A percentile compares a stretch with the other conserved stretches of the same genome.
Evolutionary conservation across 495 filamentous ascomycete genomes (phyloP).

Genomic region (Talaromyces borbonicus): DNA sequence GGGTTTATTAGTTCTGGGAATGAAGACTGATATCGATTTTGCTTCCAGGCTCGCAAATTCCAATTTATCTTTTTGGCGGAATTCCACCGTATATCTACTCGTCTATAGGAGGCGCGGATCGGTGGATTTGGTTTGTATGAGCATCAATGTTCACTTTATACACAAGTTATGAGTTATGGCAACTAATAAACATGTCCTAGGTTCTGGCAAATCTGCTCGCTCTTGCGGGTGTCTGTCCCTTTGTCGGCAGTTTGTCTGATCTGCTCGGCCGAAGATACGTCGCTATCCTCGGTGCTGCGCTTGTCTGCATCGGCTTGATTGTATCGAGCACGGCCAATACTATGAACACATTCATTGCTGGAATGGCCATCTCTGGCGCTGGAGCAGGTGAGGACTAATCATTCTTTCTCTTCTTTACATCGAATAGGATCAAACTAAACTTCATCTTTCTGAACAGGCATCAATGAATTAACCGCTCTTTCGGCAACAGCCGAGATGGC

Average conservation of each 20-base stretch:
- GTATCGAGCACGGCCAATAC: slow-evolving; percentile 50
- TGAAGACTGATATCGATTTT: slow-evolving; percentile 1
- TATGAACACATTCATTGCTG: slow-evolving; percentile 67
- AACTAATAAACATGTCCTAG: slow-evolving; percentile 11
- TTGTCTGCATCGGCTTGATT: slow-evolving; percentile 58
- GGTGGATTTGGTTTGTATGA: slow-evolving; percentile 63
- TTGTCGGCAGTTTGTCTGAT: slow-evolving; percentile 63
- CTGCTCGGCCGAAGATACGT: slow-evolving; percentile 58
- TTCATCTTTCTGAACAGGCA: slow-evolving; percentile 20
- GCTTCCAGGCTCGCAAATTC: slow-evolving; percentile 6
- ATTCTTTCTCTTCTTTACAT: neutral
- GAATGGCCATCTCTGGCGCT: slow-evolving; percentile 52
- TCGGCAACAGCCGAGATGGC: slow-evolving; percentile 61
- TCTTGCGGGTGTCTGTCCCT: slow-evolving; percentile 59
- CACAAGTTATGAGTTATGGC: neutral
- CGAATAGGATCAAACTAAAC: neutral
- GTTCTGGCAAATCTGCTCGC: slow-evolving; percentile 57
- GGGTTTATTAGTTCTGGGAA: neutral
- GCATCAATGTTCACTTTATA: neutral
- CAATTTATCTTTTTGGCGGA: slow-evolving; percentile 27
- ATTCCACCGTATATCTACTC: slow-evolving; percentile 56
- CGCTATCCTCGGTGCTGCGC: slow-evolving; percentile 47
- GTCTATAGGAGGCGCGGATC: slow-evolving; percentile 53
- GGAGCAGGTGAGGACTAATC: slow-evolving; percentile 38
- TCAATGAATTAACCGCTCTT: slow-evolving; percentile 59